Evolutionary conservation across 305 asterid genomes (phyloP), one percentile per base, ranked within the genome.

Genomic region (Vinca major): DNA sequence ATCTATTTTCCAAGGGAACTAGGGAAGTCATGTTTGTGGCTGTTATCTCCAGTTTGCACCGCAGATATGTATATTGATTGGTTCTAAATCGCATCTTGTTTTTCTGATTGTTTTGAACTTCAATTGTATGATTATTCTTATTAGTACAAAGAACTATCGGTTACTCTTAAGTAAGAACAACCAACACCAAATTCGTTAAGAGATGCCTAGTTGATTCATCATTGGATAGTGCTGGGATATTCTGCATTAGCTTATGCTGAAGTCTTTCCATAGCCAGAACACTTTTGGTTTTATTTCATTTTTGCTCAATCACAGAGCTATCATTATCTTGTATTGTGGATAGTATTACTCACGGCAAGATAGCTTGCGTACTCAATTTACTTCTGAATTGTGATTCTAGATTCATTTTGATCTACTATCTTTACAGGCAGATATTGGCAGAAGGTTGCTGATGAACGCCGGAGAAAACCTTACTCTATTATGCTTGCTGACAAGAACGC

Each of bases 401-500:
- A 21, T 49, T 45, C 61, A 71, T 64, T 45, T 78, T 63, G 50
- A 61, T 69, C 66, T 74, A 37, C 75, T 44, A 73, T 62, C 67
- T 74, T 39, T 66, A 77, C 79, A 93, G 99, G 86, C 67, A 90
- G 63, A 73, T 93, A 93, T 71, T 93, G 97, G 99, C 88, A 62
- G 63, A 93, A 84, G 83, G 78, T 93, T 80, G 89, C 90, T 76
- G 92, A 89, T 67, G 95, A 89, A 69, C 86, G 83, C 54, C 84
- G 83, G 77, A 91, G 79, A 80, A 93, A 89, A 70, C 96, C 96
- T 39, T 87, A 82, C 78, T 89, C 97, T 14, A 86, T 91, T 74
- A 74, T 90, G 84, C 96, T 93, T 72, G 99, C 99, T 40, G 99
- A 93, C 84, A 93, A 93, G 86, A 93, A 93, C 80, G 99, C 99